phyloP scores from a whole-genome alignment of 2,329 filamentous ascomycete species.

The Domatiomyces catenatus region DNA sequence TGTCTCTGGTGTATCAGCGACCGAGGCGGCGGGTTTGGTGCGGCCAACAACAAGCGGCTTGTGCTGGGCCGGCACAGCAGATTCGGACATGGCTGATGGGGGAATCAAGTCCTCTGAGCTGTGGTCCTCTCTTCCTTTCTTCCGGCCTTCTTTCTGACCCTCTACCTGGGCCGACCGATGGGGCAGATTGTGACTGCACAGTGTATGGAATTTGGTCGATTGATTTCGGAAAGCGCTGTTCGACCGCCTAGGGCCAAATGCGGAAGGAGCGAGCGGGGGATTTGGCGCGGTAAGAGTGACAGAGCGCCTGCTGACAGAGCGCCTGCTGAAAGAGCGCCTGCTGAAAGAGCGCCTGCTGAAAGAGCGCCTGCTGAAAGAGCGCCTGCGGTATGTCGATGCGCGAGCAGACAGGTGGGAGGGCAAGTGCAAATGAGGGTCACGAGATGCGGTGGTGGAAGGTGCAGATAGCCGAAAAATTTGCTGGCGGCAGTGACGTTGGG shows the following conservation, averaged over 20 bases:
- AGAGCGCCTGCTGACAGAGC: no score
- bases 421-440: not conserved
- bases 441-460: not conserved
- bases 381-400: not conserved
- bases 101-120: not conserved
- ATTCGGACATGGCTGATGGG: not conserved
- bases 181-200: not conserved
- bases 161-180: not conserved
- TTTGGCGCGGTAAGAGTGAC: not conserved
- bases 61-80: conserved; percentile 12
- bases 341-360: no score
- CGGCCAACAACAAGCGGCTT: conserved; percentile 17
- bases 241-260: not conserved
- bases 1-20: conserved; percentile 5
- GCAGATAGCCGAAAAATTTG: not conserved
- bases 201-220: not conserved
- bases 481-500: not conserved
- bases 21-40: conserved; percentile 12
- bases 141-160: not conserved
- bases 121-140: not conserved
- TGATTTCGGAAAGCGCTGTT: not conserved
- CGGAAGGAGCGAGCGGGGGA: not conserved
- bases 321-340: no score
- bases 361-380: no score
- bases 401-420: not conserved